Evolutionary conservation across 257 asterid genomes (phyloP).

Genomic region (Solanum sitiens): DNA sequence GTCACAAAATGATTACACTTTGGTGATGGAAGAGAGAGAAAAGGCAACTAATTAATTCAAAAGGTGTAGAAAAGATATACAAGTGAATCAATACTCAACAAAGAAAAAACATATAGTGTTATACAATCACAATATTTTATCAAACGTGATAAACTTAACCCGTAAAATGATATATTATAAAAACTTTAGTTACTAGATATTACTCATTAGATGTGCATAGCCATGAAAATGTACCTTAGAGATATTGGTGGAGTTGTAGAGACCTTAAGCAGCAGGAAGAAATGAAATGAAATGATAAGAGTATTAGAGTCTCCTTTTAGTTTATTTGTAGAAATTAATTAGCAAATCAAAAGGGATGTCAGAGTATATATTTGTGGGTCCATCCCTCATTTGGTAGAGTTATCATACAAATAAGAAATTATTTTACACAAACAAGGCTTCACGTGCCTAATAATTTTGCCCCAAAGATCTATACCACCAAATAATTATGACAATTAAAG

Average conservation of each 20-base stretch:
- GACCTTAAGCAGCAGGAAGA: neutral
- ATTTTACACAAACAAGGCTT: no score
- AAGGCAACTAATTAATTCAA: no score
- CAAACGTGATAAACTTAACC: neutral
- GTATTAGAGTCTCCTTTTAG: neutral
- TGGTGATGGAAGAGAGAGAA: no score
- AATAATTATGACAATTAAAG: neutral
- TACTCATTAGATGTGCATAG: neutral
- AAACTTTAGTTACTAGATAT: neutral
- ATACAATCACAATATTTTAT: neutral
- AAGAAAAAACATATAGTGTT: no score
- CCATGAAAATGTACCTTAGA: neutral
- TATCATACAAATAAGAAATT: neutral
- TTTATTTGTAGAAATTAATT: neutral
- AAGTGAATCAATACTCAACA: neutral
- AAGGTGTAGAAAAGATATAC: neutral
- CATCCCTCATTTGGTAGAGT: neutral
- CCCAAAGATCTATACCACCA: neutral
- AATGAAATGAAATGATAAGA: neutral
- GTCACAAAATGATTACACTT: no score
- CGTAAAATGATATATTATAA: neutral
- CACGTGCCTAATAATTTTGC: neutral
- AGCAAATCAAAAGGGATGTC: neutral
- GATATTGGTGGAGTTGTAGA: neutral
- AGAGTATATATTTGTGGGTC: neutral